Evolutionary conservation across 352 stramenopile species (phyloP).

Genomic region (Phytophthora vignae): DNA sequence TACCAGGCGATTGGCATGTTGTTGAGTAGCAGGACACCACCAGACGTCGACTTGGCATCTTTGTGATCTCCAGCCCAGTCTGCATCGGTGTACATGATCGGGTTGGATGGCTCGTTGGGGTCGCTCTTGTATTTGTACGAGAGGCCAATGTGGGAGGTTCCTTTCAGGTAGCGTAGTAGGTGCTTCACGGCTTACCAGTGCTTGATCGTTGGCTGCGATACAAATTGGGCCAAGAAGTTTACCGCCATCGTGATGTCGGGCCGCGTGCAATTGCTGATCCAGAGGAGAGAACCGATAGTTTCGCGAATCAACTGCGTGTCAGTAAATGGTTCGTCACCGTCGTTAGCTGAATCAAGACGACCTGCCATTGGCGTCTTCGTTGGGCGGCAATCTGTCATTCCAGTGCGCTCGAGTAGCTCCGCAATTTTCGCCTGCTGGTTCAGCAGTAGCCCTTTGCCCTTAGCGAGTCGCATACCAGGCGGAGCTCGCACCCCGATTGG

Average conservation of each 20-base stretch:
- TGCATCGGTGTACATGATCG: not conserved
- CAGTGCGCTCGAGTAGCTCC: not conserved
- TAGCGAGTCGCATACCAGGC: too few species aligned
- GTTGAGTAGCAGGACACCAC: not conserved
- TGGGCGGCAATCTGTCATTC: not conserved
- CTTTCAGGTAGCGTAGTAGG: slow-evolving; percentile 1
- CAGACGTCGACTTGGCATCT: not conserved
- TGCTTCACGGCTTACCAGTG: slow-evolving; percentile 4
- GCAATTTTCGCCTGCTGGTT: not conserved
- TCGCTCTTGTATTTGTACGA: not conserved
- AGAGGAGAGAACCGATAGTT: not conserved
- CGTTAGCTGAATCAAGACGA: too few species aligned
- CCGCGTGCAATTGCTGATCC: slow-evolving; percentile 4
- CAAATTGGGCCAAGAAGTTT: slow-evolving; percentile 5
- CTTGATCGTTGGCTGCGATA: not conserved
- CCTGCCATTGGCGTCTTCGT: not conserved
- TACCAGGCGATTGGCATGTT: not conserved
- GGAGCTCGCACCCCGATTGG: not conserved
- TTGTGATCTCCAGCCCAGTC: slow-evolving; percentile 4
- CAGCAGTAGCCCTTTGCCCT: not conserved
- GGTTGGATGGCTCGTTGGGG: not conserved
- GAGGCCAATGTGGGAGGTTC: not conserved
- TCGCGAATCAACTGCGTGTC: slow-evolving; percentile 1
- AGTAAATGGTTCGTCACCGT: too few species aligned
- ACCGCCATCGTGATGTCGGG: not conserved